These are phyloP conservation scores for Thecaphora thlaspeos DNA, from an alignment of 1,284 basidiomycete genomes.

Conservation along the genomic window DNA sequence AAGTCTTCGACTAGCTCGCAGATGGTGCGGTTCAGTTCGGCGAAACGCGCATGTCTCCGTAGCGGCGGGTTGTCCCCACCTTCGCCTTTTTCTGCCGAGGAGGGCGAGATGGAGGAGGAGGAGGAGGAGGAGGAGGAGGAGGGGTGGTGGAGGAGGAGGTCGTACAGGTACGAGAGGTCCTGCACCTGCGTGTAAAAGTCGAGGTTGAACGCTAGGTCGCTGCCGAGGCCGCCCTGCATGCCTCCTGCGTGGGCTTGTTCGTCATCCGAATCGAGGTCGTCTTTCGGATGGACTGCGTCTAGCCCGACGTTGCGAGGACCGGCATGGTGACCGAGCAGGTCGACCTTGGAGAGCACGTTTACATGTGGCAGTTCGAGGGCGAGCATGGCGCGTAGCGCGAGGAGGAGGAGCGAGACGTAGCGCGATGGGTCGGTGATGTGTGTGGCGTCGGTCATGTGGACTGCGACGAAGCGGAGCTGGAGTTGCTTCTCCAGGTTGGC, in stretches of 20 bases:
- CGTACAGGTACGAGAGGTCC: conserved; percentile 85
- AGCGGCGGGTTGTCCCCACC: not conserved
- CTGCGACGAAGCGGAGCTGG: conserved; percentile 77
- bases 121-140: conserved; percentile 7
- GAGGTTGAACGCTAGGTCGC: conserved; percentile 76
- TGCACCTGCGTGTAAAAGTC: conserved; percentile 98
- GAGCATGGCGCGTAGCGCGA: conserved; percentile 94
- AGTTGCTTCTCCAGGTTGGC: conserved; percentile 71
- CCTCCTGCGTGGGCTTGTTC: conserved; percentile 4
- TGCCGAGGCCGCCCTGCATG: conserved; percentile 11
- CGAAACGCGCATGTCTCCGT: conserved; percentile 33
- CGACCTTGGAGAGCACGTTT: conserved; percentile 95
- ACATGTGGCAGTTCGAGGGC: conserved; percentile 94
- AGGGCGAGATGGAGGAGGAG: conserved; percentile 4
- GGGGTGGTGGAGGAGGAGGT: conserved; percentile 63
- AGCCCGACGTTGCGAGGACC: conserved; percentile 16
- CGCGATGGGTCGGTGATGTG: conserved; percentile 94
- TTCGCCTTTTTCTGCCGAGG: not conserved
- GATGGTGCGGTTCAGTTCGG: conserved; percentile 76
- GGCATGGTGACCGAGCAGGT: conserved; percentile 67
- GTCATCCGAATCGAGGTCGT: conserved; percentile 13
- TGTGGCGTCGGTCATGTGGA: conserved; percentile 93
- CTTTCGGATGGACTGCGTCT: conserved; percentile 13
- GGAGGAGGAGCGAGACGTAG: conserved; percentile 86
- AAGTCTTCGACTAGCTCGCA: conserved; percentile 91